Base-by-base conservation (phyloP, 768 basidiomycete species). In the Tulasnella sp. region DNA sequence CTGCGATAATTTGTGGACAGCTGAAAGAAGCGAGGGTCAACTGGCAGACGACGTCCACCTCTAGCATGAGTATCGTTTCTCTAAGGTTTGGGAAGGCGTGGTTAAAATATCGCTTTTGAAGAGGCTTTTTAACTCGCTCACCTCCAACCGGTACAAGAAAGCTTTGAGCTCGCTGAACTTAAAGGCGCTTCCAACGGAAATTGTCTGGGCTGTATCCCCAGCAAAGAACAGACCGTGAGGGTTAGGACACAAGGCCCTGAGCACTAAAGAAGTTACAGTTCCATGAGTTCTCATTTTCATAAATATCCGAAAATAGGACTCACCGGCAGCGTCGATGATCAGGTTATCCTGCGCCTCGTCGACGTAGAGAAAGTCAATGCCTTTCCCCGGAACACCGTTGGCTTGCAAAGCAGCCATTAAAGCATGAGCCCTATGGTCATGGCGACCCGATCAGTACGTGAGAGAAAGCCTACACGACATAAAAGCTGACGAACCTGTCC, bases 331-430 rank as follows among this genome's bases (percentile, higher is more conserved):
- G 42, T 94, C 93, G 8, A 93, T 89, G 9, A 94, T 86, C 0
- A 94, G 86, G 83, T 92, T 90, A 81, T 94, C 93, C 83, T 94
- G 93, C 0, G 89, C 90, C 85, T 94, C 93, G 69, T 94, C 93
- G 1, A 94, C 88, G 83, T 93, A 93, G 91, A 93, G 80, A 80
- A 87, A 90, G 81, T 93, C 89, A 11, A 93, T 12, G 3, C 6
- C 3, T 5, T 28, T 37, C 20, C 78, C 78, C 0, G 31, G 40
- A n/a, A 73, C 64, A 74, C 58, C 69, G 0, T 54, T 73, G 2
- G 3, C 28, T 42, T 73, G 72, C 24, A 79, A 9, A 22, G 78
- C 1, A 16, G 7, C 34, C 12, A 79, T 22, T 18, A 79, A 69
- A n/a, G 78, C 72, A 28, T 79, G 78, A 22, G 64, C 42, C 28